These are phyloP conservation scores for Beauveria brongniartii DNA, from an alignment of 2,329 filamentous ascomycete species.

Conservation along the genomic window DNA sequence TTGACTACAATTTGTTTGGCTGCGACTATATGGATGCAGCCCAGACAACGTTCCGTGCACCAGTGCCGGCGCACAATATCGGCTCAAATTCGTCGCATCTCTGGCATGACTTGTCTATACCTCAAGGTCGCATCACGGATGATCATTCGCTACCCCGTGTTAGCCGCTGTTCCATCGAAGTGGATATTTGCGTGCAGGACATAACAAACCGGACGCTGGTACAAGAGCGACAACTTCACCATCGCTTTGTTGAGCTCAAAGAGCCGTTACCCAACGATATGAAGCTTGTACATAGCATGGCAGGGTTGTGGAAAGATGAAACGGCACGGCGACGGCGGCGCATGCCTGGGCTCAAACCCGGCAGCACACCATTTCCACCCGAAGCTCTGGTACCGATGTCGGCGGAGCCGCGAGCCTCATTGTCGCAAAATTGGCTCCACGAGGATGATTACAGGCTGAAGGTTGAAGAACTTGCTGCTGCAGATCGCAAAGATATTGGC, in stretches of 20 bases:
- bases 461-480: slow-evolving; percentile 51
- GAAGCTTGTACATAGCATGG: slow-evolving; percentile 91
- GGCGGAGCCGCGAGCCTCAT: slow-evolving; percentile 64
- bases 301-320: slow-evolving; percentile 86
- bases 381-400: slow-evolving; percentile 87
- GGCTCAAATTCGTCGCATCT: slow-evolving; percentile 52
- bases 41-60: slow-evolving; percentile 64
- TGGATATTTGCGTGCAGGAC: slow-evolving; percentile 81
- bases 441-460: slow-evolving; percentile 72
- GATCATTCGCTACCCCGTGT: slow-evolving; percentile 60
- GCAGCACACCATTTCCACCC: slow-evolving; percentile 67
- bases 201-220: slow-evolving; percentile 78
- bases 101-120: slow-evolving; percentile 75
- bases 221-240: slow-evolving; percentile 69
- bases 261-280: slow-evolving; percentile 56
- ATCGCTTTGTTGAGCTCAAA: slow-evolving; percentile 72
- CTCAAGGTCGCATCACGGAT: slow-evolving; percentile 39
- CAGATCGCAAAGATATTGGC: slow-evolving; percentile 48
- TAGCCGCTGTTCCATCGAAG: slow-evolving; percentile 83
- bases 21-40: slow-evolving; percentile 75
- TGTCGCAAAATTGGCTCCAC: slow-evolving; percentile 82
- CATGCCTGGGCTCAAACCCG: slow-evolving; percentile 55
- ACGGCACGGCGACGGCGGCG: slow-evolving; percentile 66
- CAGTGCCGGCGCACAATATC: slow-evolving; percentile 63
- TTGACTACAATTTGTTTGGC: slow-evolving; percentile 94